Evolutionary conservation across 2,329 filamentous ascomycete genomes (phyloP).

Genomic region (Bipolaris victoriae): DNA sequence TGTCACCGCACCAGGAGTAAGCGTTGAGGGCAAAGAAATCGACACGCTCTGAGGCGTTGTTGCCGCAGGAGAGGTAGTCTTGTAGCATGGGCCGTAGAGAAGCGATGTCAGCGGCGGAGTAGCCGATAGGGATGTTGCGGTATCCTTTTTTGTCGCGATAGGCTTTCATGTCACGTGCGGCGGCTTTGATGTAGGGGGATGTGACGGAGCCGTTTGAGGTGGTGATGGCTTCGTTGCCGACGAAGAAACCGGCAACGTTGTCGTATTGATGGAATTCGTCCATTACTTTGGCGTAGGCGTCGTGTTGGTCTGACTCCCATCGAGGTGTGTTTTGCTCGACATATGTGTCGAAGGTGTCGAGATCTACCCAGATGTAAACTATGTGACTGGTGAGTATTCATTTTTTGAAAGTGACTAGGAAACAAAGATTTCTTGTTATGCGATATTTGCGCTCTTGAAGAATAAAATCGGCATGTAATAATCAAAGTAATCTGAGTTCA

Average conservation of each 20-base stretch:
- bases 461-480: no score
- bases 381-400: slow-evolving; percentile 50
- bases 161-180: slow-evolving; percentile 79
- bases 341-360: slow-evolving; percentile 72
- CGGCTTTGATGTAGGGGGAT: slow-evolving; percentile 83
- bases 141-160: slow-evolving; percentile 78
- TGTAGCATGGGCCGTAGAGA: slow-evolving; percentile 69
- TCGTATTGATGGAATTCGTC: slow-evolving; percentile 78
- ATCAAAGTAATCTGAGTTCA: background rate
- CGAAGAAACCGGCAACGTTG: slow-evolving; percentile 77
- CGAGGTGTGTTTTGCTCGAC: slow-evolving; percentile 67
- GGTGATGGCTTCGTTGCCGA: slow-evolving; percentile 83
- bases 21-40: slow-evolving; percentile 89
- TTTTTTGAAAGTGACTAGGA: no score
- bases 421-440: background rate
- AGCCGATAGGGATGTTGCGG: slow-evolving; percentile 82
- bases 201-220: slow-evolving; percentile 62
- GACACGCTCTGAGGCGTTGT: slow-evolving; percentile 68
- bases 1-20: slow-evolving; percentile 66
- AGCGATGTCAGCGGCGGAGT: slow-evolving; percentile 85
- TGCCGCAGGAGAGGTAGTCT: slow-evolving; percentile 79
- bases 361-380: slow-evolving; percentile 83
- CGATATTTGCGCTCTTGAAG: background rate
- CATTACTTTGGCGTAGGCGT: slow-evolving; percentile 72
- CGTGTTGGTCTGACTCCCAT: slow-evolving; percentile 76